phyloP scores from a whole-genome alignment of 2,329 filamentous ascomycete genomes.

The Seiridium cupressi region DNA sequence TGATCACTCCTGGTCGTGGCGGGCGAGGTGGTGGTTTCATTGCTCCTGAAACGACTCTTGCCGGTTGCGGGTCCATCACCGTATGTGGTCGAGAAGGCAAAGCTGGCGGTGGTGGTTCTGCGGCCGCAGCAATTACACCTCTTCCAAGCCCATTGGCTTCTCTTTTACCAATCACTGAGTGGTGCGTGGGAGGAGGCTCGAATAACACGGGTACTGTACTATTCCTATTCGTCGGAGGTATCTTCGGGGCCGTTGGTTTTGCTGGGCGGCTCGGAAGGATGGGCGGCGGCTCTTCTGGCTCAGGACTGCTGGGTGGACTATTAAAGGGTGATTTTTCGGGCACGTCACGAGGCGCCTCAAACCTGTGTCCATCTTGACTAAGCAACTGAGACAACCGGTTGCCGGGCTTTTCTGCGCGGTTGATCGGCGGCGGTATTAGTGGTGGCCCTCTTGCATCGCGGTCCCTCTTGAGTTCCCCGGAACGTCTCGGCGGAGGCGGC shows the following conservation, averaged over 20 bases:
- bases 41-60: constrained; percentile 23
- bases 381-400: constrained; percentile 46
- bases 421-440: constrained; percentile 69
- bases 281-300: constrained; percentile 52
- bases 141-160: constrained; percentile 42
- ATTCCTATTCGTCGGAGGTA: constrained; percentile 22
- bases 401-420: constrained; percentile 77
- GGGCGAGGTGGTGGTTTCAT: constrained; percentile 44
- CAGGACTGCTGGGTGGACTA: constrained; percentile 73
- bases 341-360: constrained; percentile 30
- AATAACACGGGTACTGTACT: constrained; percentile 35
- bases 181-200: constrained; percentile 54
- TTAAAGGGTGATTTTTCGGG: constrained; percentile 73
- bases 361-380: constrained; percentile 22
- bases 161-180: constrained; percentile 41
- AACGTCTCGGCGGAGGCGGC: constrained; percentile 62
- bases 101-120: constrained; percentile 47
- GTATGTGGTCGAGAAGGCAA: constrained; percentile 48
- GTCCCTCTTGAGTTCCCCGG: constrained; percentile 55
- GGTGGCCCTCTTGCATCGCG: constrained; percentile 36
- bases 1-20: constrained; percentile 31
- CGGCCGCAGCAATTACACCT: constrained; percentile 34
- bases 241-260: constrained; percentile 32
- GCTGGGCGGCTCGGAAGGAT: constrained; percentile 47
- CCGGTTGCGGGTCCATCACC: constrained; percentile 28